phyloP scores from a whole-genome alignment of 768 basidiomycete genomes.

The Kondoa subrosea region DNA sequence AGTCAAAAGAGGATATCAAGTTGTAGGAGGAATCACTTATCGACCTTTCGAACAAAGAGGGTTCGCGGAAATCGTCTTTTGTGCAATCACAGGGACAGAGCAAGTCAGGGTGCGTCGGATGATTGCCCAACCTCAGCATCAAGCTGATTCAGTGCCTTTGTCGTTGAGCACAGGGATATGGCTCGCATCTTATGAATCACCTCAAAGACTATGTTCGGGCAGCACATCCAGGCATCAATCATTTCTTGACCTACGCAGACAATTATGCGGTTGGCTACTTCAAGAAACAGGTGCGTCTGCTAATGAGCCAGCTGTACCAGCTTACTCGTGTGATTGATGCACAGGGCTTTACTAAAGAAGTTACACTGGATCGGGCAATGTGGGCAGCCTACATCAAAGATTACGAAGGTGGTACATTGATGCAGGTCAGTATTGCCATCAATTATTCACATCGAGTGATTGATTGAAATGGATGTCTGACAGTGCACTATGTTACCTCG shows the following conservation, averaged over 20 bases:
- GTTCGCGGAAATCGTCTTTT: slow-evolving; percentile 97
- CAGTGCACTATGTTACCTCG: slow-evolving; percentile 79
- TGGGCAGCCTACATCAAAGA: slow-evolving; percentile 99
- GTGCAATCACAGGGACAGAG: slow-evolving; percentile 86
- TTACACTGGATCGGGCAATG: slow-evolving; percentile 67
- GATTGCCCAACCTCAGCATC: neutral
- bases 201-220: slow-evolving; percentile 81
- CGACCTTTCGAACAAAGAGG: slow-evolving; percentile 84
- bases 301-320: neutral
- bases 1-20: slow-evolving; percentile 82
- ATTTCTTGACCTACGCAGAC: slow-evolving; percentile 95
- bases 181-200: slow-evolving; percentile 95
- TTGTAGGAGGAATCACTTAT: slow-evolving; percentile 94
- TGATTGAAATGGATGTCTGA: no score
- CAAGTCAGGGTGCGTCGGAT: slow-evolving; percentile 67
- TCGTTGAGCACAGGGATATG: slow-evolving; percentile 56
- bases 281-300: slow-evolving; percentile 55
- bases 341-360: slow-evolving; percentile 83
- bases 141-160: neutral
- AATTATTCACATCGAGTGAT: neutral
- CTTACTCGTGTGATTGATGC: neutral
- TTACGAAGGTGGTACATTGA: slow-evolving; percentile 96
- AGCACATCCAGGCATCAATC: slow-evolving; percentile 69
- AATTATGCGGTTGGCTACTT: slow-evolving; percentile 99
- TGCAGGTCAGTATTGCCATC: slow-evolving; percentile 44